A percentile compares a stretch with the other conserved stretches of the same genome.
These are phyloP conservation scores for Venturia nashicola DNA, from an alignment of 2,329 filamentous ascomycete species.

Conservation along the genomic window DNA sequence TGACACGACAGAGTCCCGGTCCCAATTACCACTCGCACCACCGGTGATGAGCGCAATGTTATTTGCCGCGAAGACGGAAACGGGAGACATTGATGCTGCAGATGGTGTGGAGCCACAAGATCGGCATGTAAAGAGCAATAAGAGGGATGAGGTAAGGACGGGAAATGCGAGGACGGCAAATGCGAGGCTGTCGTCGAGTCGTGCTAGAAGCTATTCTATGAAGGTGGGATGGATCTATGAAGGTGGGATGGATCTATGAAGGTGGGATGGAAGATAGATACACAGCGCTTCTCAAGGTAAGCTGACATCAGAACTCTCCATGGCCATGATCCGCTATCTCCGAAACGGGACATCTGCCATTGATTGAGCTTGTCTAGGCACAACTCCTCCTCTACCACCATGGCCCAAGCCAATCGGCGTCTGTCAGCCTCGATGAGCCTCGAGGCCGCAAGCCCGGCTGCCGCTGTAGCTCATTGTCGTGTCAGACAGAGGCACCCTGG, in stretches of 20 bases:
- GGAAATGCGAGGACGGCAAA: neutral
- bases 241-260: no score
- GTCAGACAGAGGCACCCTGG: neutral
- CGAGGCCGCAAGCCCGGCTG: no score
- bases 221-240: no score
- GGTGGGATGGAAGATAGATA: no score
- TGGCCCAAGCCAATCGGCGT: neutral
- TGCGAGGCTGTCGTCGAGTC: neutral
- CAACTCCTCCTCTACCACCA: neutral
- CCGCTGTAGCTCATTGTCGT: neutral
- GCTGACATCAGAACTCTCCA: neutral
- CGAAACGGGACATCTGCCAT: neutral
- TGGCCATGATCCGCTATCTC: neutral
- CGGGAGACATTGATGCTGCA: neutral
- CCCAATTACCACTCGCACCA: slow-evolving; percentile 48
- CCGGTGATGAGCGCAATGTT: slow-evolving; percentile 64
- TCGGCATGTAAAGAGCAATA: neutral
- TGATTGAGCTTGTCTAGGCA: neutral
- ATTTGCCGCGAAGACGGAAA: slow-evolving; percentile 1
- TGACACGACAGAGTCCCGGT: neutral
- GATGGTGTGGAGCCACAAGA: neutral
- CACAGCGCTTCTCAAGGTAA: no score
- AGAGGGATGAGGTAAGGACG: neutral
- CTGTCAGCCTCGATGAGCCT: neutral
- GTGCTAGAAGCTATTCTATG: no score